Base-by-base conservation (phyloP, 148 eudicot genomes). In the Chenopodium formosanum region DNA sequence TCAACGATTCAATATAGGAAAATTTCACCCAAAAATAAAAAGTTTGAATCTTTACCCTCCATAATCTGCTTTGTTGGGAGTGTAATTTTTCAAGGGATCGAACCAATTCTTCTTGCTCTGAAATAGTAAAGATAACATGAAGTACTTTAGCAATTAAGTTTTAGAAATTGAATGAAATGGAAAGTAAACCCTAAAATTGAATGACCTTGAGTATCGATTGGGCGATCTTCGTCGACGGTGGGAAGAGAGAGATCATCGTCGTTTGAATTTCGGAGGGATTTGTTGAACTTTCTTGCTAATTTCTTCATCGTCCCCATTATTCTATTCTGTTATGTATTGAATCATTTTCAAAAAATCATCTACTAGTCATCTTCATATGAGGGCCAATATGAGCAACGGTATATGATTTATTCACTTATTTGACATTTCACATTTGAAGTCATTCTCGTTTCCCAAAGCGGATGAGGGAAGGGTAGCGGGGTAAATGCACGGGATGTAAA, bases 91-190 rank as follows among this genome's bases (percentile, higher is more conserved):
- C 97, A n/a, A 92, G 65, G 50, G 97, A 92, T 82, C 97, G 91
- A 63, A 95, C 92, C 78, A 95, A 60, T 70, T 95, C 97, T 80
- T 95, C 99, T 78, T 95, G 99, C 79, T 95, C 99, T 95, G 95
- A 65, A 52, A 3, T 64, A 82, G 60, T 70, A 62, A 14, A 56
- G 47, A n/a, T 44, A 71, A 32, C 23, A 47, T 25, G 29, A 46
- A 69, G 25, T 29, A 20, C 32, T n/a, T 64, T 2, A 48, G 53
- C n/a, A 4, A 14, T 9, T 27, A 53, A 20, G 14, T 6, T 62
- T 22, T 20, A 20, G 22, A 25, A 62, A n/a, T 53, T 53, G 14
- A 63, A 63, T 12, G 2, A 9, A 44, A 74, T 27, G 17, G 62
- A 19, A 12, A 50, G 9, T n/a, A 75, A 78, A 80, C 82, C 82